Conservation (phyloP, 1,284 basidiomycete species). For the Pholiota adiposa region DNA sequence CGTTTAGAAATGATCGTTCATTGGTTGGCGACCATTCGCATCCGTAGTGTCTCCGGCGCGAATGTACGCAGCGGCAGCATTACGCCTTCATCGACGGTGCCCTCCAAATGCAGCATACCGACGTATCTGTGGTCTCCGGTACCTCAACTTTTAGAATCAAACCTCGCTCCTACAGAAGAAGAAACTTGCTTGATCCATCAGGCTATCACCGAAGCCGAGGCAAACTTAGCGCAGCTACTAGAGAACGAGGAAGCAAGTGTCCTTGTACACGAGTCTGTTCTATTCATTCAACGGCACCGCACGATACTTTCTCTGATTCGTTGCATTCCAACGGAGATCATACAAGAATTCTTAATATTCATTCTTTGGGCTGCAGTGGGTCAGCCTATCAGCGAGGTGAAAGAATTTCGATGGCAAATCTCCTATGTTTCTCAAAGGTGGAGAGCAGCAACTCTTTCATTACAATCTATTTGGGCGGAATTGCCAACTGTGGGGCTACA, state of each 20-base stretch:
- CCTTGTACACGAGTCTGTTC: not conserved
- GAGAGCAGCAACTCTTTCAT: conserved; percentile 13
- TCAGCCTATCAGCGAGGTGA: not conserved
- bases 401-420: conserved; percentile 17
- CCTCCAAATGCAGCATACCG: too few species aligned
- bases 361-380: conserved; percentile 8
- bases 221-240: not conserved
- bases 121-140: conserved; percentile 12
- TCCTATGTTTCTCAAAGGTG: conserved; percentile 21
- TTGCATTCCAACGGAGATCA: conserved; percentile 19
- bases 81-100: too few species aligned
- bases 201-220: conserved; percentile 3
- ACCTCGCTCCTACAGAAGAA: conserved; percentile 17
- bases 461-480: conserved; percentile 15
- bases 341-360: conserved; percentile 23
- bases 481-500: conserved; percentile 7
- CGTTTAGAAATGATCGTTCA: too few species aligned
- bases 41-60: too few species aligned
- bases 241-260: not conserved
- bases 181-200: conserved; percentile 5
- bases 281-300: conserved; percentile 16
- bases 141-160: conserved; percentile 16
- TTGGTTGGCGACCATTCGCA: too few species aligned
- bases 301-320: conserved; percentile 19
- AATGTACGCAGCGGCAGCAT: too few species aligned